Conservation (phyloP, 805 yeast species). For the Suhomyces kilbournensis region DNA sequence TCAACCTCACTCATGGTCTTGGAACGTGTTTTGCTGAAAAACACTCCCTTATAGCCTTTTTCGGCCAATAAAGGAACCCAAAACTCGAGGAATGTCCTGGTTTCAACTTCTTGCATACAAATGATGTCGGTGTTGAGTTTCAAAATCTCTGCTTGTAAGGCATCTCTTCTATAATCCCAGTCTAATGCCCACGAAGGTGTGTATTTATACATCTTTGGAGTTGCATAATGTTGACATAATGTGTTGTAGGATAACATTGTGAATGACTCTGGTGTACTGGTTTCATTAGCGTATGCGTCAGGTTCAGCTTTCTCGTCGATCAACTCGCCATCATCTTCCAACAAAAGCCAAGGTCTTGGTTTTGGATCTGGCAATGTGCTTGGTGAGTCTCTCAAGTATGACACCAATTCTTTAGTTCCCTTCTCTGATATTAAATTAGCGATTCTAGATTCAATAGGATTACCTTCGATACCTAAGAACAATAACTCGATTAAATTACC, state of each 20-base stretch:
- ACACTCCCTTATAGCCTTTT: conserved; percentile 76
- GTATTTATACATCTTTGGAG: conserved; percentile 85
- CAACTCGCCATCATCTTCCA: conserved; percentile 75
- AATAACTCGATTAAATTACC: conserved; percentile 82
- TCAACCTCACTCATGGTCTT: conserved; percentile 81
- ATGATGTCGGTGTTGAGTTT: conserved; percentile 68
- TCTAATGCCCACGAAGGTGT: conserved; percentile 97
- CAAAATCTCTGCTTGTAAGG: conserved; percentile 69
- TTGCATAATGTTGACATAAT: conserved; percentile 93
- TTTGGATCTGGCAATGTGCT: conserved; percentile 64
- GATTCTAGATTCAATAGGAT: conserved; percentile 66
- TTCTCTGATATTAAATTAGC: conserved; percentile 70
- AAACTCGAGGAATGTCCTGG: conserved; percentile 77
- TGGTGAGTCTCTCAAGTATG: conserved; percentile 76
- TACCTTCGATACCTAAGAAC: conserved; percentile 91
- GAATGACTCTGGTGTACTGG: conserved; percentile 42
- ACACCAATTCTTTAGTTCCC: conserved; percentile 81
- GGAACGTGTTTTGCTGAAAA: conserved; percentile 87
- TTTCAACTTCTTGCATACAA: conserved; percentile 95
- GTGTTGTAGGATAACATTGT: conserved; percentile 87
- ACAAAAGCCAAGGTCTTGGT: conserved; percentile 79
- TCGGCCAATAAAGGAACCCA: conserved; percentile 75
- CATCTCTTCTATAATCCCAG: conserved; percentile 86
- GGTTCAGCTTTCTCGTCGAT: conserved; percentile 32
- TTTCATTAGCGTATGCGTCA: conserved; percentile 30